Base-by-base conservation (phyloP, 768 basidiomycete species). In the Tricholoma sp. region DNA sequence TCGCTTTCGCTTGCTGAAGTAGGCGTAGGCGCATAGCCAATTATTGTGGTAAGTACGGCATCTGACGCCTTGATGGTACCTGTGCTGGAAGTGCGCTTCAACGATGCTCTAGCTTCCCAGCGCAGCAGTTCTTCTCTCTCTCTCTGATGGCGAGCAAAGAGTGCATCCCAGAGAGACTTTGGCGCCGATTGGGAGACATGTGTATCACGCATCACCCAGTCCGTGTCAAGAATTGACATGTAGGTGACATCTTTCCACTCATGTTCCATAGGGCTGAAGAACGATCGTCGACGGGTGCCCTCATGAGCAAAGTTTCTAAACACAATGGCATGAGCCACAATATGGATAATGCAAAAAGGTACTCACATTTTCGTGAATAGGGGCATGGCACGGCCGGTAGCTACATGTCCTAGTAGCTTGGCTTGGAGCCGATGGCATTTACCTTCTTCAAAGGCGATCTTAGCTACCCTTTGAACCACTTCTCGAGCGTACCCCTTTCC, bases 231-330 rank as follows among this genome's bases (percentile, higher is more conserved):
- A 60, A 88, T 74, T 6, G 78, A 84, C 33, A 86, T 68, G 60
- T 81, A 80, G 1, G 81, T 83, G 24, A 81, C 78, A 57, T 86
- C 83, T 59, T 78, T 83, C 82, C 82, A 86, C 47, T 75, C 69
- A 1, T 63, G 53, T 1, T 72, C 72, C 54, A 77, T 58, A 4
- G 75, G 71, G 57, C 77, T 77, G 62, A 67, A 79, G 53, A 83
- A 79, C 0, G 80, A 75, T 44, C 80, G 76, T 32, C 86, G 79
- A 42, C 79, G 78, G 8, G 75, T 80, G 47, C 88, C 88, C 68
- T 90, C 88, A 57, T 84, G 80, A 6, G 67, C 66, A 63, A 90
- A 88, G 8, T 82, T 81, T 54, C 81, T 82, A 57, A 18, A 57
- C 29, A 59, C 50, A 39, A 57, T 29, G 54, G n/a, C 37, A 34